Evolutionary conservation across 1,139 yeast genomes (phyloP).

Genomic region (Yamadazyma blattariae): DNA sequence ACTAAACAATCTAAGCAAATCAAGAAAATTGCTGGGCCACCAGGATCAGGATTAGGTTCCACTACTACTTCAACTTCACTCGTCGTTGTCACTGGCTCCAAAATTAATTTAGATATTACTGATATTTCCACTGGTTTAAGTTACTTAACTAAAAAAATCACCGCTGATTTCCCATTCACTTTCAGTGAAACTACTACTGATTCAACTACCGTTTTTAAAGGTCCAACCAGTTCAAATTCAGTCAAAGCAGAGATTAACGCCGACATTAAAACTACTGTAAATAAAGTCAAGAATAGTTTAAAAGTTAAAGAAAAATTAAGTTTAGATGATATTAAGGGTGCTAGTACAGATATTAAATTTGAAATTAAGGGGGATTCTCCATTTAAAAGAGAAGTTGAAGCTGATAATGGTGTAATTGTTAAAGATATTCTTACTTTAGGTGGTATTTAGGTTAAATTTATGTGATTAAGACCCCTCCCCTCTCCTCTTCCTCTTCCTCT

Average conservation of each 20-base stretch:
- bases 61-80: conserved; percentile 8
- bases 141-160: conserved; percentile 7
- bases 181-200: conserved; percentile 10
- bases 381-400: conserved; percentile 48
- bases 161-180: conserved; percentile 15
- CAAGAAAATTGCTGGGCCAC: conserved; percentile 15
- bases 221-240: conserved; percentile 7
- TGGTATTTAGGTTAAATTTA: not conserved
- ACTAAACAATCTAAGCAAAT: conserved; percentile 12
- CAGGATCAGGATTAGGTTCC: conserved; percentile 15
- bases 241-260: conserved; percentile 9
- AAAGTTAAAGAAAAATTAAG: conserved; percentile 13
- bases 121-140: conserved; percentile 8
- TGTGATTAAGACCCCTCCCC: not conserved
- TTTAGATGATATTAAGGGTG: conserved; percentile 16
- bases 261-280: conserved; percentile 11
- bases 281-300: conserved; percentile 10
- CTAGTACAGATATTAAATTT: conserved; percentile 12
- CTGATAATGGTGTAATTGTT: conserved; percentile 39
- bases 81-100: conserved; percentile 10
- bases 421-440: conserved; percentile 9
- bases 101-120: conserved; percentile 5
- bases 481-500: not conserved
- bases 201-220: conserved; percentile 8
- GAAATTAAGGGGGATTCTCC: conserved; percentile 7